Evolutionary conservation across 306 rosid species (phyloP).

Genomic region (Citrullus colocynthis): DNA sequence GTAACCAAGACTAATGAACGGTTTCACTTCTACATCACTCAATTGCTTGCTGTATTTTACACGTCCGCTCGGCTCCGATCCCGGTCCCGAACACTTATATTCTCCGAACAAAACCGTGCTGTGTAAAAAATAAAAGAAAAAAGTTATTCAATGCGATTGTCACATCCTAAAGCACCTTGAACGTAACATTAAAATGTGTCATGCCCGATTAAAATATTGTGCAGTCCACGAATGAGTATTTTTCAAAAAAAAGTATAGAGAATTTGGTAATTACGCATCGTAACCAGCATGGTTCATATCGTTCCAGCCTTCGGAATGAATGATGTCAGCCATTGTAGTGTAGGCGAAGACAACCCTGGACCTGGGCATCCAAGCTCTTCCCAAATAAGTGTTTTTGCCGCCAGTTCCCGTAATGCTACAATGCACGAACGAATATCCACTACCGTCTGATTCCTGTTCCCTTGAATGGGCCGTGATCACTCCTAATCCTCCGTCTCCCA

Average conservation of each 20-base stretch:
- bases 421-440: conserved; percentile 40
- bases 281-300: background rate
- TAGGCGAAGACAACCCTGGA: conserved; percentile 35
- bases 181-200: too few relatives aligned
- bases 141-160: too few relatives aligned
- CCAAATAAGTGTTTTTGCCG: conserved; percentile 17
- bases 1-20: background rate
- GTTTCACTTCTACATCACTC: background rate
- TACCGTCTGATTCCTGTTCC: background rate
- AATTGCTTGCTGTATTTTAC: background rate
- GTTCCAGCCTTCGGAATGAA: conserved; percentile 33
- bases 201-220: too few relatives aligned
- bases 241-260: too few relatives aligned
- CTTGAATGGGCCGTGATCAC: conserved; percentile 52
- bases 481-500: conserved; percentile 8
- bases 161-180: too few relatives aligned
- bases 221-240: too few relatives aligned
- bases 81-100: background rate
- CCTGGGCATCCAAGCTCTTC: conserved; percentile 39
- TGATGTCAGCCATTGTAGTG: conserved; percentile 10
- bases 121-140: too few relatives aligned
- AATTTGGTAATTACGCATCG: too few relatives aligned
- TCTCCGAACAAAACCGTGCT: background rate
- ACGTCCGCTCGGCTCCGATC: background rate
- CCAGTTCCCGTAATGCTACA: conserved; percentile 29